Conservation (phyloP, 495 filamentous ascomycete genomes). For the Penicillium alfredii region DNA sequence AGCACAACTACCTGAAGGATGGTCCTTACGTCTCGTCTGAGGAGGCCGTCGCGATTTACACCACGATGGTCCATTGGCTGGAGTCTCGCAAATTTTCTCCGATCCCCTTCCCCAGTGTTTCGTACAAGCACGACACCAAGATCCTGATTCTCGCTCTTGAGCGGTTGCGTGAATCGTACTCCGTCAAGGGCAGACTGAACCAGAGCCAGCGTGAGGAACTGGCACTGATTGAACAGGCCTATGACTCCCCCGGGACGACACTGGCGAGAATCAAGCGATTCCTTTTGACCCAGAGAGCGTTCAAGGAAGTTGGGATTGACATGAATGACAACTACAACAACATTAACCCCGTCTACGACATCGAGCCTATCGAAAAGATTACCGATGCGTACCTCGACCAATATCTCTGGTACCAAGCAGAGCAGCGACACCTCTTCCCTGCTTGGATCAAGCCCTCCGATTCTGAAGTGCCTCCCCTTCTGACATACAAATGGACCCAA, state of each 20-base stretch:
- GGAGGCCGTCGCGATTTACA: constrained; percentile 97
- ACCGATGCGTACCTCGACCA: constrained; percentile 98
- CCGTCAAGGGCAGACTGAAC: constrained; percentile 93
- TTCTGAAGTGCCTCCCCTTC: constrained; percentile 93
- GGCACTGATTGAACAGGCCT: constrained; percentile 96
- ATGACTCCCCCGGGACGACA: constrained; percentile 95
- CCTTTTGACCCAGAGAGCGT: constrained; percentile 91
- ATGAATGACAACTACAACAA: constrained; percentile 99
- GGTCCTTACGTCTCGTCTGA: constrained; percentile 98
- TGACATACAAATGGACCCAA: constrained; percentile 99
- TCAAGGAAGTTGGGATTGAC: constrained; percentile 99
- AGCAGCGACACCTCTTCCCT: constrained; percentile 96
- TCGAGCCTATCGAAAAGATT: constrained; percentile 99
- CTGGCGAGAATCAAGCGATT: constrained; percentile 97
- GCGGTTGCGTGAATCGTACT: constrained; percentile 91
- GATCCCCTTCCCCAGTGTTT: constrained; percentile 97
- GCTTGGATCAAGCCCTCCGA: constrained; percentile 99
- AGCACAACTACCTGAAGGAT: constrained; percentile 99
- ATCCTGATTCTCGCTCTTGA: constrained; percentile 96
- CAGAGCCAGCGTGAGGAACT: constrained; percentile 97
- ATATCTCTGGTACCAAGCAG: constrained; percentile 98
- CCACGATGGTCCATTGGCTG: constrained; percentile 97
- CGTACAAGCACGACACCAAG: constrained; percentile 99
- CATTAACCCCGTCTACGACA: constrained; percentile 98
- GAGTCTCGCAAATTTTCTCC: constrained; percentile 97